These are phyloP conservation scores for Typha latifolia DNA, from an alignment of 176 grass and related monocot genomes.

Conservation along the genomic window DNA sequence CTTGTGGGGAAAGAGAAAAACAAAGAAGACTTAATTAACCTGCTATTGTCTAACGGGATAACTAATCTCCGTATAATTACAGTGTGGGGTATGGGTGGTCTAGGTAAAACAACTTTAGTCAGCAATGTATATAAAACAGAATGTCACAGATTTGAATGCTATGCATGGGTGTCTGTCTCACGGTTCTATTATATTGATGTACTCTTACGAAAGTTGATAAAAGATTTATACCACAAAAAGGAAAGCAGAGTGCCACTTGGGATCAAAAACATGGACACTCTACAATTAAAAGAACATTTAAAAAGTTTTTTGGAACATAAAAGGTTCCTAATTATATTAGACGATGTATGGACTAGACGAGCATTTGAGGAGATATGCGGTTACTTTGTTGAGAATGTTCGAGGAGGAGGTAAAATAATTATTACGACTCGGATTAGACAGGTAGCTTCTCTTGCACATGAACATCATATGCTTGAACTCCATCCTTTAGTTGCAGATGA, in stretches of 20 bases:
- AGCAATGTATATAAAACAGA: conserved; percentile 22
- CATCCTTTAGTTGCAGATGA: conserved; percentile 14
- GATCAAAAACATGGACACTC: not conserved
- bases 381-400: conserved; percentile 9
- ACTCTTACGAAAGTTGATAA: conserved; percentile 20
- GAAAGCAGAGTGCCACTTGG: not conserved
- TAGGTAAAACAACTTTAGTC: conserved; percentile 47
- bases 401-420: conserved; percentile 12
- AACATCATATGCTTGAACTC: conserved; percentile 19
- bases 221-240: not conserved
- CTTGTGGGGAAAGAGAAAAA: too few species aligned
- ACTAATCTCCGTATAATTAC: conserved; percentile 5
- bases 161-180: conserved; percentile 30
- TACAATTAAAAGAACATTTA: conserved; percentile 9
- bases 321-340: conserved; percentile 29
- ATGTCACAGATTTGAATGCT: conserved; percentile 6
- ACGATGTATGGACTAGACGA: conserved; percentile 27
- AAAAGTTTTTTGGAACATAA: not conserved
- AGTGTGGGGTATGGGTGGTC: conserved; percentile 47
- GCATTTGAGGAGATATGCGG: conserved; percentile 7
- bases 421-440: conserved; percentile 19
- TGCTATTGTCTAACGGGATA: too few species aligned
- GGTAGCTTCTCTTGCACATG: conserved; percentile 28
- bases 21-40: too few species aligned
- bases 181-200: conserved; percentile 9